Conservation (phyloP, 208 protist genomes). For the Trypanosomatidae sp. region DNA sequence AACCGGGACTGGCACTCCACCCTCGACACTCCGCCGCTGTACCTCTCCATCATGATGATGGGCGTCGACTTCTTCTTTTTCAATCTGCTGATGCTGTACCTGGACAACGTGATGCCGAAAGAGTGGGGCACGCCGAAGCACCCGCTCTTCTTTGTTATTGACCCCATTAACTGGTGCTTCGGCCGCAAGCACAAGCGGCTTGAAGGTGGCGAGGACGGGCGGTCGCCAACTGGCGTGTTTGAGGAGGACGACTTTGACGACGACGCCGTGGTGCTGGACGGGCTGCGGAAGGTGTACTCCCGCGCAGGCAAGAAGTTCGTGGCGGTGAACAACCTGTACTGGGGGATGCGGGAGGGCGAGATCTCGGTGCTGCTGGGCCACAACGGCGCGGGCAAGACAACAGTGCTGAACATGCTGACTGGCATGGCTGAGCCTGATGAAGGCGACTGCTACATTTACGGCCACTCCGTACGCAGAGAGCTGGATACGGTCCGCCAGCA, state of each 20-base stretch:
- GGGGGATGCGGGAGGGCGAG: conserved; percentile 45
- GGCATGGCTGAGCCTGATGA: conserved; percentile 65
- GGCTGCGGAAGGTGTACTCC: conserved; percentile 36
- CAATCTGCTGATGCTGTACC: conserved; percentile 58
- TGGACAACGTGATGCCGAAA: conserved; percentile 64
- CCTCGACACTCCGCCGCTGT: conserved; percentile 12
- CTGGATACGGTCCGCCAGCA: too few relatives aligned
- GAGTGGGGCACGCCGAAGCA: conserved; percentile 59
- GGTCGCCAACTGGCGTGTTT: conserved; percentile 33
- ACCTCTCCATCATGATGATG: conserved; percentile 18
- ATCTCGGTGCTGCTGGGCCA: conserved; percentile 71
- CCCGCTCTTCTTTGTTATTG: conserved; percentile 70
- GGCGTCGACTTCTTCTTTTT: conserved; percentile 56
- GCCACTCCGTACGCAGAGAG: too few relatives aligned
- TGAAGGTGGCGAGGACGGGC: conserved; percentile 33
- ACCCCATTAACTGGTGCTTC: conserved; percentile 32
- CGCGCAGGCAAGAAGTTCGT: conserved; percentile 51
- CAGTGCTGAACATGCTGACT: conserved; percentile 84
- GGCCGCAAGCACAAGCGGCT: conserved; percentile 6
- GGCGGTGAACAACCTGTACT: conserved; percentile 79
- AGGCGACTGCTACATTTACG: conserved; percentile 74
- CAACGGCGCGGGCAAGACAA: conserved; percentile 87
- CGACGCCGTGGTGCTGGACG: conserved; percentile 22
- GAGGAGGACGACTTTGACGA: conserved; percentile 18
- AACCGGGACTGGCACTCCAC: conserved; percentile 24